Evolutionary conservation across 1,139 yeast species (phyloP).

Genomic region (Saccharomyces hybrid): DNA sequence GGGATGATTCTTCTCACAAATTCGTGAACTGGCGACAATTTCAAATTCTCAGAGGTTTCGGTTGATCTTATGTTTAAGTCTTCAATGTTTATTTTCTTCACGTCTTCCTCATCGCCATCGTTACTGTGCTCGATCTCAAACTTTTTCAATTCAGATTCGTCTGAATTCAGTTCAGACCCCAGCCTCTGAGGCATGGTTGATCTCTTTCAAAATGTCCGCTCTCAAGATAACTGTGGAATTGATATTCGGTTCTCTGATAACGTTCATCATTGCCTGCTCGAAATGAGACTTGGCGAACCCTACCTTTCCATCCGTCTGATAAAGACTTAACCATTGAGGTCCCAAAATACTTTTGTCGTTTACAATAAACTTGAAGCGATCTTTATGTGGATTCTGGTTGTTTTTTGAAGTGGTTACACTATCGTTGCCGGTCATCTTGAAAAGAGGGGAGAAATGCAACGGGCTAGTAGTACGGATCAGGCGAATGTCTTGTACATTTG

Average conservation of each 20-base stretch:
- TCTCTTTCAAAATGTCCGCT: slow-evolving; percentile 71
- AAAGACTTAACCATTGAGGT: slow-evolving; percentile 55
- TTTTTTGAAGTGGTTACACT: background rate
- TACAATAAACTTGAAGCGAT: slow-evolving; percentile 27
- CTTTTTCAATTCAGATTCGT: slow-evolving; percentile 8
- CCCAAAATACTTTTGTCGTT: slow-evolving; percentile 48
- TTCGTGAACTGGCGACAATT: slow-evolving; percentile 31
- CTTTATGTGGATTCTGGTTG: slow-evolving; percentile 6
- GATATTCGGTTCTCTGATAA: slow-evolving; percentile 80
- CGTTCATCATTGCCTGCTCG: slow-evolving; percentile 68
- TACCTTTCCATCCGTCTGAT: slow-evolving; percentile 27
- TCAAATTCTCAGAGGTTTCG: slow-evolving; percentile 9
- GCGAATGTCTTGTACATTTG: background rate
- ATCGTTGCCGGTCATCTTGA: background rate
- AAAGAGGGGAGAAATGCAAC: too few species aligned
- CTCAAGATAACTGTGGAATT: slow-evolving; percentile 86
- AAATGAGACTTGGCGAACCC: slow-evolving; percentile 45
- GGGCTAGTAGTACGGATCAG: background rate
- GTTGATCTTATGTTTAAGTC: slow-evolving; percentile 36
- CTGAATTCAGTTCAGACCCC: slow-evolving; percentile 24
- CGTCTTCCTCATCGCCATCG: background rate
- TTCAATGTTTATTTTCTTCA: slow-evolving; percentile 37
- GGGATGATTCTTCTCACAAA: slow-evolving; percentile 79
- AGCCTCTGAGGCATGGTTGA: slow-evolving; percentile 39
- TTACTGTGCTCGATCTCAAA: slow-evolving; percentile 6